Conservation (phyloP, 495 filamentous ascomycete genomes). For the Margaritispora aquatica region DNA sequence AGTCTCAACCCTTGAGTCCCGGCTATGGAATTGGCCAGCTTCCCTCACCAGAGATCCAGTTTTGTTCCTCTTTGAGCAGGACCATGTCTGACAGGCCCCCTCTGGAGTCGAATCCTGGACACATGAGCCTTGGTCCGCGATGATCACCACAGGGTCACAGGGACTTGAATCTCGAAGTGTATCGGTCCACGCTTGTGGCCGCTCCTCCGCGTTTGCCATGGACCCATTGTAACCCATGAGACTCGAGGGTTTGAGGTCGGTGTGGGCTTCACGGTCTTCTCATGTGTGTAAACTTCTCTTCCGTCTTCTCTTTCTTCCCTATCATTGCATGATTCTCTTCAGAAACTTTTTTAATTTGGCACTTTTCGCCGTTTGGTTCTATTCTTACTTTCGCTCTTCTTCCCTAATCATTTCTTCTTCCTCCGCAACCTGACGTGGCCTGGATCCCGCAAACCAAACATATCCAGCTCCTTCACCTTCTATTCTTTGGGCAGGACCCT, state of each 20-base stretch:
- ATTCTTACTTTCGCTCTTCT: conserved; percentile 7
- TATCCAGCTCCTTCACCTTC: conserved; percentile 19
- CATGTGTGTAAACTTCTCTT: not conserved
- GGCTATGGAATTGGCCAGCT: too few relatives aligned
- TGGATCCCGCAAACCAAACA: conserved; percentile 26
- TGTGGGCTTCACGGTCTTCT: conserved; percentile 12
- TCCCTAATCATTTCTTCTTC: conserved; percentile 14
- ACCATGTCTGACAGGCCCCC: not conserved
- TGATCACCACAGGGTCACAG: conserved; percentile 1
- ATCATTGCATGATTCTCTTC: conserved; percentile 6
- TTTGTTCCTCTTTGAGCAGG: conserved; percentile 3
- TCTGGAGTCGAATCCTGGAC: conserved; percentile 5
- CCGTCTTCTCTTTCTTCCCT: conserved; percentile 4
- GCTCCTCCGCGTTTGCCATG: conserved; percentile 11
- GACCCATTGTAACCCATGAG: conserved; percentile 9
- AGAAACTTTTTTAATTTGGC: conserved; percentile 6
- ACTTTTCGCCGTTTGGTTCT: conserved; percentile 7
- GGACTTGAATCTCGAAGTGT: conserved; percentile 1
- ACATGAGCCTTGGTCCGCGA: not conserved
- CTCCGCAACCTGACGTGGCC: conserved; percentile 9
- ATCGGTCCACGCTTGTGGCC: conserved; percentile 5
- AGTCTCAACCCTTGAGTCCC: not conserved
- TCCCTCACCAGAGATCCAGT: conserved; percentile 5
- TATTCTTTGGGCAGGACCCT: conserved; percentile 26
- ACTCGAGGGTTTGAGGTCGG: conserved; percentile 9